Evolutionary conservation across 805 yeast species (phyloP), one percentile per base, ranked within the genome.

Genomic region (Ogataea corticis): DNA sequence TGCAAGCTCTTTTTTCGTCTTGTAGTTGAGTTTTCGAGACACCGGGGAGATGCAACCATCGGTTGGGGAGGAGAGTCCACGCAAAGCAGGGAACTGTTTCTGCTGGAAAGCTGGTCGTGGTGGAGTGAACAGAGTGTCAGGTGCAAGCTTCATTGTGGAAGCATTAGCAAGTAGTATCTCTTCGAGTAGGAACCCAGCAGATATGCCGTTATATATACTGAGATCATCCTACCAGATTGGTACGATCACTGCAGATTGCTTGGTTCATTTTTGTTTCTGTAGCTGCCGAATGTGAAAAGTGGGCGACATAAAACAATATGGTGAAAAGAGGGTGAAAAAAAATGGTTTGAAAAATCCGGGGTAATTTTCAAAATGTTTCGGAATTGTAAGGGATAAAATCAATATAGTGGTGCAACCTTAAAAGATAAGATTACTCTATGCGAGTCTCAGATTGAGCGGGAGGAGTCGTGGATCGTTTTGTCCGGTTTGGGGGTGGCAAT

Each of bases 31-130:
- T 14, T 18, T 38, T 17, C 17, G 10, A 2, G 41, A 38, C 4
- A 38, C 34, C 15, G 41, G 41, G n/a, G 41, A 38, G 18, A 38
- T 29, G 19, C 21, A 28, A 4, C 34, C 34, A 33, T 38, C 41
- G 4, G 41, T 38, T 14, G 42, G 55, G 49, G 50, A 43, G 5
- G 41, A 30, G 25, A 43, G 31, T 12, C 40, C 40, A 7, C 40
- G 32, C 25, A 37, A 21, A 5, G 14, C 27, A 7, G 7, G 16
- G 19, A 27, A 16, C 12, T 12, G 40, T 7, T 15, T 7, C 12
- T 17, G 40, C 4, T 37, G 40, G 23, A 37, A 27, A 7, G 16
- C 6, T 9, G 40, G 40, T 7, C 40, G 32, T 3, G 32, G 40
- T 14, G 40, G 40, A 14, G 16, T 27, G 32, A 27, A 17, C n/a